Evolutionary conservation across 495 filamentous ascomycete genomes (phyloP), one percentile per base, ranked within the genome.

Genomic region (Neurospora terricola): DNA sequence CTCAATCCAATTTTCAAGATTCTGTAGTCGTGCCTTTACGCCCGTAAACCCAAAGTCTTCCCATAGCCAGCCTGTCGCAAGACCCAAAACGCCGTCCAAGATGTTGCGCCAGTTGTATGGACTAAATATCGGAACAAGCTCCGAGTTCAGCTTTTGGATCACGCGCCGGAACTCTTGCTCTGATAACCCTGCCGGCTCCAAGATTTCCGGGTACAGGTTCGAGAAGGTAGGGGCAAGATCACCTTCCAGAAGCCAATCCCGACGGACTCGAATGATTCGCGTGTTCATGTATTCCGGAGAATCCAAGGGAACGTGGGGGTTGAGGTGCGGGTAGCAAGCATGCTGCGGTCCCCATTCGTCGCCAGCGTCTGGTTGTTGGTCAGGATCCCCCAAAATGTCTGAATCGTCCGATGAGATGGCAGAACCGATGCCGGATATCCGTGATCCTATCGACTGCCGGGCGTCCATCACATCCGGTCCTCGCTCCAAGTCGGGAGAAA

Each of bases 181-280:
- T 21, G 91, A 88, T 5, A 96, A 80, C 5, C 92, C 85, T 59
- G 92, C 88, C 3, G 94, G 93, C 73, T 97, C 93, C 14, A 99
- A 83, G 72, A 98, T 96, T 76, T 98, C 96, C 0, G 96, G 96
- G 75, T 98, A 99, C 1, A 97, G 87, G 74, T 97, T 97, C 8
- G 92, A 94, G 77, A 94, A 98, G 0, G 92, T 92, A 21, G 96
- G 96, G 9, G 94, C 94, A n/a, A 97, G 84, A 80, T 99, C 96
- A 6, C 94, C 96, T 54, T 88, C 87, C 27, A 92, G 79, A 86
- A 98, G 91, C 92, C 94, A 99, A 80, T 98, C 96, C 34, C 96
- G 87, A 34, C 88, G 87, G 70, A 99, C 91, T 2, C 96, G 91
- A 78, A 99, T 98, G 70, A 99, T 91, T 73, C 94, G 90, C 18